Evolutionary conservation across 2,329 filamentous ascomycete genomes (phyloP).

Genomic region (Grosmannia clavigera): DNA sequence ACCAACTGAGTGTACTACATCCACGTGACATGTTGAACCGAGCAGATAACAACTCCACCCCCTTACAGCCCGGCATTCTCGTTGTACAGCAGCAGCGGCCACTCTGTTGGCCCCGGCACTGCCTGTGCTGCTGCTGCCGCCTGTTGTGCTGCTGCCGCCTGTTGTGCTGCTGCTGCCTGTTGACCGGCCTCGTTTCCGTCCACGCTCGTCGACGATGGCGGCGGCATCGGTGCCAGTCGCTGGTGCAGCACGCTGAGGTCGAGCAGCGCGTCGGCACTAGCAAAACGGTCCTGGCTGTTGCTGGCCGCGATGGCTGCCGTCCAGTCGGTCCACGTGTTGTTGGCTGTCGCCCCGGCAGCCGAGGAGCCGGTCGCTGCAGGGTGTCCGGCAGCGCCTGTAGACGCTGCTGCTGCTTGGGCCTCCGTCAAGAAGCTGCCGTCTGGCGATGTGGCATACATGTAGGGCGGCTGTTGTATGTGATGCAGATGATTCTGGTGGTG

Average conservation of each 20-base stretch:
- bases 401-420: background rate
- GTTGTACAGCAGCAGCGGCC: constrained; percentile 9
- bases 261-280: constrained; percentile 33
- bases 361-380: background rate
- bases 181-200: too few relatives aligned
- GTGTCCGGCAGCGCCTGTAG: background rate
- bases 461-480: background rate
- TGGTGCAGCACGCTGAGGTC: constrained; percentile 26
- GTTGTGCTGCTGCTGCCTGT: background rate
- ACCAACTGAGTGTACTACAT: too few relatives aligned
- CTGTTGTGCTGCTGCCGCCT: background rate
- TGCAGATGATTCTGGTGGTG: constrained; percentile 7
- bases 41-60: background rate
- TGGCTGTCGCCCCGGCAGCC: background rate
- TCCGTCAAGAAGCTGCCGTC: constrained; percentile 2
- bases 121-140: background rate
- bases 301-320: constrained; percentile 36
- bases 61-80: background rate
- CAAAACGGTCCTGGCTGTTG: constrained; percentile 29
- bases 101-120: constrained; percentile 1
- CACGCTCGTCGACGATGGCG: background rate
- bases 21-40: too few relatives aligned
- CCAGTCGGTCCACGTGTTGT: constrained; percentile 43
- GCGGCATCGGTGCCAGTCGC: background rate
- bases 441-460: constrained; percentile 10